Evolutionary conservation across 495 filamentous ascomycete genomes (phyloP).

Genomic region (Penicillium antarcticum): DNA sequence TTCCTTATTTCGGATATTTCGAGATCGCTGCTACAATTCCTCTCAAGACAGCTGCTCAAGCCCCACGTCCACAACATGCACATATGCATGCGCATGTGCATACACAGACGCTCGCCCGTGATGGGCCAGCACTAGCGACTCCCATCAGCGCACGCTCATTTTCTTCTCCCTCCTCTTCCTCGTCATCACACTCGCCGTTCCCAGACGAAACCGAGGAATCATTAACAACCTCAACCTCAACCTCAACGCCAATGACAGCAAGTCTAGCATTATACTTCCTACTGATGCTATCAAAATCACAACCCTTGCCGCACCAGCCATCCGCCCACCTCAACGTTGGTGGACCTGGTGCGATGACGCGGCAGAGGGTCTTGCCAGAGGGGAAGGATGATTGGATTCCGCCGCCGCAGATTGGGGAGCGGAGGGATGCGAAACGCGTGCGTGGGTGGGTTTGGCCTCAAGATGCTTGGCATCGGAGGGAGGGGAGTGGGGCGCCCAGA

Average conservation of each 20-base stretch:
- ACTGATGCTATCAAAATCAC: constrained; percentile 80
- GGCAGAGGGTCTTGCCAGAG: constrained; percentile 62
- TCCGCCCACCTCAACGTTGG: constrained; percentile 76
- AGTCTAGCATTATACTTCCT: constrained; percentile 69
- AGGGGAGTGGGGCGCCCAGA: constrained; percentile 39
- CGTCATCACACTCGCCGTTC: constrained; percentile 12
- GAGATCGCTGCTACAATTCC: constrained; percentile 67
- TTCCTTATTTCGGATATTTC: constrained; percentile 80
- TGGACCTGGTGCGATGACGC: constrained; percentile 70
- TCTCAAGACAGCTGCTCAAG: constrained; percentile 37
- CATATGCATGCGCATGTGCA: too few species aligned
- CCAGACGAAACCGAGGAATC: constrained; percentile 5
- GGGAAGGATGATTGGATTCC: constrained; percentile 84
- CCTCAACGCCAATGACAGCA: constrained; percentile 61
- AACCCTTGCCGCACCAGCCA: constrained; percentile 61
- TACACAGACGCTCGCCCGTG: not conserved
- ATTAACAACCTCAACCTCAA: constrained; percentile 8
- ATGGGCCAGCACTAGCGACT: constrained; percentile 17
- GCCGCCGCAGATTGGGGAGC: constrained; percentile 75
- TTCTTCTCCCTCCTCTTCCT: constrained; percentile 19
- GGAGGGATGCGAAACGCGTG: constrained; percentile 74
- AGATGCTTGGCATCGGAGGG: constrained; percentile 60
- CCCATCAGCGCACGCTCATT: constrained; percentile 24
- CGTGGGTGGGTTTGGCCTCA: constrained; percentile 84
- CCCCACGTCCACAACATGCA: not conserved